Conservation (phyloP, 768 basidiomycete genomes). For the Multifurca ochricompacta region DNA sequence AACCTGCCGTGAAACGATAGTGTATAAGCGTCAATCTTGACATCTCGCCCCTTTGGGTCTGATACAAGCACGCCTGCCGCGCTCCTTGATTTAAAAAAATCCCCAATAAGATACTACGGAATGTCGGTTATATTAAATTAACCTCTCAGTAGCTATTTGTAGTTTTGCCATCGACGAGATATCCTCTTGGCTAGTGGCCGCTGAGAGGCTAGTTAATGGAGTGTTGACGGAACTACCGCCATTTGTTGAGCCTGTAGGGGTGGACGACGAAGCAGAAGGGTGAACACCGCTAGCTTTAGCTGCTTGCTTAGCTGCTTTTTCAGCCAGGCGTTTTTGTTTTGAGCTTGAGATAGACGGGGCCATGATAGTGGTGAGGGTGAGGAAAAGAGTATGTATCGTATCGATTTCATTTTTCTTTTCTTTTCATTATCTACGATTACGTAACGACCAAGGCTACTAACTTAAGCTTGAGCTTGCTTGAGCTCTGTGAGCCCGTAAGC, state of each 20-base stretch:
- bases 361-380: conserved; percentile 34
- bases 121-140: conserved; percentile 12
- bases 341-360: conserved; percentile 77
- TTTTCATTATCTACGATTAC: no score
- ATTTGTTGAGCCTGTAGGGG: conserved; percentile 57
- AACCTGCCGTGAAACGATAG: conserved; percentile 96
- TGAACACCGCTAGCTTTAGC: conserved; percentile 40
- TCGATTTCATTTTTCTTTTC: no score
- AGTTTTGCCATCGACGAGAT: conserved; percentile 83
- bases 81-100: conserved; percentile 52
- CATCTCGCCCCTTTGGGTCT: conserved; percentile 86
- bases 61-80: conserved; percentile 90
- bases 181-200: conserved; percentile 75
- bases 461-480: no score
- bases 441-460: no score
- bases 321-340: conserved; percentile 90
- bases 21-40: conserved; percentile 94
- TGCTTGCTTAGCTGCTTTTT: conserved; percentile 82
- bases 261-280: conserved; percentile 45
- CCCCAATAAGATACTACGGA: conserved; percentile 9
- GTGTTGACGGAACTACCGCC: conserved; percentile 56
- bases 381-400: background rate
- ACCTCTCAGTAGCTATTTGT: conserved; percentile 86
- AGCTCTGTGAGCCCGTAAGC: no score
- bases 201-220: conserved; percentile 76